These are phyloP conservation scores for Colletotrichum spinosum DNA, from an alignment of 2,329 filamentous ascomycete genomes.

Conservation along the genomic window DNA sequence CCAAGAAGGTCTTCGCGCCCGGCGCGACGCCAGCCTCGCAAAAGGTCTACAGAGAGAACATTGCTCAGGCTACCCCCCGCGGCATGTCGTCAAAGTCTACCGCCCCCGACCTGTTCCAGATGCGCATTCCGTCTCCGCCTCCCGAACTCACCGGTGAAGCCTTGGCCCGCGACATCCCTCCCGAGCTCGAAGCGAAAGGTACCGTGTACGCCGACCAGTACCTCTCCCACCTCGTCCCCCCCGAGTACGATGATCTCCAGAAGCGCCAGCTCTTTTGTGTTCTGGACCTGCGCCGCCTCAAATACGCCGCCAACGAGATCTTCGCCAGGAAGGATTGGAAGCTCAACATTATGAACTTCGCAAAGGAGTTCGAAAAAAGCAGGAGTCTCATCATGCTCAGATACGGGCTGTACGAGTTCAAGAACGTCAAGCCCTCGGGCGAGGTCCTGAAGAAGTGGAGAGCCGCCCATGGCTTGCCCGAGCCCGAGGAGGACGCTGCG, in stretches of 20 bases:
- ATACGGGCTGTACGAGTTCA: constrained; percentile 72
- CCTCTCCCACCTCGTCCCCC: constrained; percentile 66
- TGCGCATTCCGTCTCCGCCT: constrained; percentile 70
- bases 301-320: constrained; percentile 71
- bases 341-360: constrained; percentile 71
- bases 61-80: constrained; percentile 59
- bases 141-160: constrained; percentile 67
- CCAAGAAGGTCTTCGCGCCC: constrained; percentile 61
- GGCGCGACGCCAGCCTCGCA: constrained; percentile 57
- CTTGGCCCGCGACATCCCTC: constrained; percentile 64
- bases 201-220: constrained; percentile 72
- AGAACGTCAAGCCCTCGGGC: constrained; percentile 69
- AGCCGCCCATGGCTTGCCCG: constrained; percentile 65
- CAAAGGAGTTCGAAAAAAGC: constrained; percentile 74
- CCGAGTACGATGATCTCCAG: constrained; percentile 68
- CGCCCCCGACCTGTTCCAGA: constrained; percentile 65
- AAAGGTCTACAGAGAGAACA: constrained; percentile 57
- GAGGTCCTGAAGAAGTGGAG: constrained; percentile 70
- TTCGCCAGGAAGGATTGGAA: constrained; percentile 72
- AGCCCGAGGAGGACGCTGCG: constrained; percentile 57
- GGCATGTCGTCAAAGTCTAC: constrained; percentile 62
- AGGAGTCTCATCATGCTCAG: constrained; percentile 70
- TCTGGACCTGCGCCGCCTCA: constrained; percentile 70
- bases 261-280: constrained; percentile 73
- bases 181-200: constrained; percentile 61